Evolutionary conservation across 495 filamentous ascomycete species (phyloP).

Genomic region (Ramalina intermedia): DNA sequence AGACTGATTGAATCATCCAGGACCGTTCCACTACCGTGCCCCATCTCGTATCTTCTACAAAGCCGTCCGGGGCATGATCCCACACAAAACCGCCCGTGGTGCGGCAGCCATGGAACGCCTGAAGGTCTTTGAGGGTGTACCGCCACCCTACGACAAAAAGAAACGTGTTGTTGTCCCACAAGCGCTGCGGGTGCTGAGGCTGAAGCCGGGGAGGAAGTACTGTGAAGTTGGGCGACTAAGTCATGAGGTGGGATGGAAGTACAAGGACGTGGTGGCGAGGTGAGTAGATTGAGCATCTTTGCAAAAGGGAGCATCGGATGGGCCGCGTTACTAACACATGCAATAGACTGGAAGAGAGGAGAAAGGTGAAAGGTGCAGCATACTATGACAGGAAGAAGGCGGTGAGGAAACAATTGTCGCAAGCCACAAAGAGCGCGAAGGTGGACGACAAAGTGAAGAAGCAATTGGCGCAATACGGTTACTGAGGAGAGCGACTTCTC

Average conservation of each 20-base stretch:
- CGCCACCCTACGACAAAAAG: constrained; percentile 97
- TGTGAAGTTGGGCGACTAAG: constrained; percentile 94
- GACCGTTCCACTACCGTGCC: constrained; percentile 99
- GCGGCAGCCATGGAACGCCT: constrained; percentile 92
- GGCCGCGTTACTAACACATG: neutral
- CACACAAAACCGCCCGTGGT: constrained; percentile 97
- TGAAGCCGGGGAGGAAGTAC: constrained; percentile 98
- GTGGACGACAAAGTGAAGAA: constrained; percentile 61
- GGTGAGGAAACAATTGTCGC: constrained; percentile 68
- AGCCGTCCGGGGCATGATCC: constrained; percentile 98
- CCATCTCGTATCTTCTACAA: constrained; percentile 99
- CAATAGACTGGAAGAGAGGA: constrained; percentile 87
- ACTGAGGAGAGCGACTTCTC: constrained; percentile 34
- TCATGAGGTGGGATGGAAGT: constrained; percentile 99
- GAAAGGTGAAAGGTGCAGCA: constrained; percentile 96
- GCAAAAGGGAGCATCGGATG: constrained; percentile 2
- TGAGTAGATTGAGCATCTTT: constrained; percentile 36
- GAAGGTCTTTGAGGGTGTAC: constrained; percentile 99
- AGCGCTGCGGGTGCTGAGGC: constrained; percentile 81
- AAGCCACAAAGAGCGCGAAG: constrained; percentile 82
- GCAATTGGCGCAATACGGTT: constrained; percentile 58
- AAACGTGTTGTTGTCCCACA: constrained; percentile 99
- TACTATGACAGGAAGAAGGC: constrained; percentile 99
- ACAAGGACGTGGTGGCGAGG: constrained; percentile 96
- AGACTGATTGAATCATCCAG: constrained; percentile 33